phyloP scores from a whole-genome alignment of 139 green algal species.

The Micromonas pusilla region DNA sequence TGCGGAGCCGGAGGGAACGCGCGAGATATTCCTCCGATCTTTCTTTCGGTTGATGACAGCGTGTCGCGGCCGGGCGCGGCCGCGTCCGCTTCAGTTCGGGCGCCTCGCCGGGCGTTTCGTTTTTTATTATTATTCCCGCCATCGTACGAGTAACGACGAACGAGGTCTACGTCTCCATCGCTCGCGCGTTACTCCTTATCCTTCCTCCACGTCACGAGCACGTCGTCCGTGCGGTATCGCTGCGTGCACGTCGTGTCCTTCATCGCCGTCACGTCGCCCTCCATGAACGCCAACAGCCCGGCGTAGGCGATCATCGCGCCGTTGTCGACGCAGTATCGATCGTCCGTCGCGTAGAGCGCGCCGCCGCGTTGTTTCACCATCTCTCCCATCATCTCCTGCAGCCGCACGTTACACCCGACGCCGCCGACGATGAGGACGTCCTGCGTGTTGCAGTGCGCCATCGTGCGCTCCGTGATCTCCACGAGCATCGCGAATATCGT shows the following conservation, averaged over 20 bases:
- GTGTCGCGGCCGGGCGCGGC: too few species aligned
- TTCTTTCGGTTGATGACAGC: too few species aligned
- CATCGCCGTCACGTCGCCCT: conserved; percentile 41
- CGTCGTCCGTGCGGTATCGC: conserved; percentile 79
- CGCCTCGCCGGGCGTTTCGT: too few species aligned
- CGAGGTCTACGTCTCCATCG: too few species aligned
- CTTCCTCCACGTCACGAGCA: conserved; percentile 64
- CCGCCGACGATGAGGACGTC: conserved; percentile 87
- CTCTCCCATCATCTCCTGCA: conserved; percentile 78
- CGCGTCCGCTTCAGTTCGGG: too few species aligned
- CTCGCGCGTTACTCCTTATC: not conserved
- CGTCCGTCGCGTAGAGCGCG: conserved; percentile 57
- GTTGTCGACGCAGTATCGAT: conserved; percentile 88
- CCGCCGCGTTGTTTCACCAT: conserved; percentile 61
- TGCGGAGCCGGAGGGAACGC: too few species aligned
- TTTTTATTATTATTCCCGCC: too few species aligned
- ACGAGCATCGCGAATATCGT: conserved; percentile 92
- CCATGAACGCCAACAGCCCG: conserved; percentile 61
- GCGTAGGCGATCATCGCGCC: conserved; percentile 92
- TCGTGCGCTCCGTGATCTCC: conserved; percentile 85
- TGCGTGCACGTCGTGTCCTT: conserved; percentile 69
- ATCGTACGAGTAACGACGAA: too few species aligned
- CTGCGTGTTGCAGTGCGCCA: conserved; percentile 67
- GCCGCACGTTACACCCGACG: conserved; percentile 80
- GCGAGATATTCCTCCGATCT: too few species aligned